A percentile compares a stretch with the other conserved stretches of the same genome.
Conservation (phyloP, 148 eudicot genomes). For the Rhododendron henanense region DNA sequence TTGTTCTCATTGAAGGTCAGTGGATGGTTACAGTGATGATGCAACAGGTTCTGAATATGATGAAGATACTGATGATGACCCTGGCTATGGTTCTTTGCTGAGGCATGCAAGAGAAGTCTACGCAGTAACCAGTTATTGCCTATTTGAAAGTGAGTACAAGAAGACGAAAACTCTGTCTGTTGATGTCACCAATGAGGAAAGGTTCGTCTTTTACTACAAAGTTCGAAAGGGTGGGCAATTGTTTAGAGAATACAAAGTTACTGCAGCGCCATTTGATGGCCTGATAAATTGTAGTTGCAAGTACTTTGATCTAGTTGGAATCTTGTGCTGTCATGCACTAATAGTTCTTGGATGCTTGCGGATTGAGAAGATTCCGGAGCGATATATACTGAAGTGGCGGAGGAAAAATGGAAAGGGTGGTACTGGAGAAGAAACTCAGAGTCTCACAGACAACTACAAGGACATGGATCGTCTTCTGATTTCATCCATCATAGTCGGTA, state of each 20-base stretch:
- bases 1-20: neutral
- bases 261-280: neutral
- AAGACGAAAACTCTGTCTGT: neutral
- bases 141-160: constrained; percentile 1
- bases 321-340: constrained; percentile 8
- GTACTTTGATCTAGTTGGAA: neutral
- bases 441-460: neutral
- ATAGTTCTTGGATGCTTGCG: constrained; percentile 1
- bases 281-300: constrained; percentile 8
- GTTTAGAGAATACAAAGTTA: constrained; percentile 1
- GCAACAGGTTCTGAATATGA: neutral
- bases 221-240: neutral
- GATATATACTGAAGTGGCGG: neutral
- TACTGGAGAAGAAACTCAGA: neutral
- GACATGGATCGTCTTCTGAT: neutral
- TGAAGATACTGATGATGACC: constrained; percentile 3
- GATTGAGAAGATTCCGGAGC: neutral
- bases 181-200: neutral
- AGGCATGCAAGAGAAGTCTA: constrained; percentile 7
- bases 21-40: neutral
- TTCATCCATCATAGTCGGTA: neutral
- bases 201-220: neutral
- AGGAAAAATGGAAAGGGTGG: neutral
- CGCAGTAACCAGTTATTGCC: neutral
- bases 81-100: neutral